Evolutionary conservation across 257 asterid genomes (phyloP).

Genomic region (Nicotiana sylvestris): DNA sequence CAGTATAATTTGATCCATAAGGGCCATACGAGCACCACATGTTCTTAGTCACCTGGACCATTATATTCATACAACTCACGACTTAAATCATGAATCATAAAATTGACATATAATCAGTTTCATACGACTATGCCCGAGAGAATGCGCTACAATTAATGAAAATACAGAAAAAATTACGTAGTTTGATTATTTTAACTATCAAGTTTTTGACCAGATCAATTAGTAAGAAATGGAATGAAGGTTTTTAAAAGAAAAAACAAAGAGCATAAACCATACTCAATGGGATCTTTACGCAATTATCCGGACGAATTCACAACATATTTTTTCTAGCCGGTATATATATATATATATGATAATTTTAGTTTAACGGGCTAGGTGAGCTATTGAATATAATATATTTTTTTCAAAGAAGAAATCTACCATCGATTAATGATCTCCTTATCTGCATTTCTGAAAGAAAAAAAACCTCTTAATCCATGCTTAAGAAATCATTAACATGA

Average conservation of each 20-base stretch:
- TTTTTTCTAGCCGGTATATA: too few relatives aligned
- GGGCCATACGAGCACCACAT: conserved; percentile 14
- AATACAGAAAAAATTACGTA: not conserved
- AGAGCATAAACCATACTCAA: too few relatives aligned
- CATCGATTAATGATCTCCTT: not conserved
- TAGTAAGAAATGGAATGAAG: not conserved
- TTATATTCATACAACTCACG: not conserved
- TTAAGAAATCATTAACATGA: too few relatives aligned
- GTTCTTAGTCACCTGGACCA: not conserved
- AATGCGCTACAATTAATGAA: too few relatives aligned
- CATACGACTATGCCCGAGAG: not conserved
- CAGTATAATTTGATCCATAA: not conserved
- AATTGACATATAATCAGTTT: too few relatives aligned
- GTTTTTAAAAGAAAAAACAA: not conserved
- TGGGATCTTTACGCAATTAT: too few relatives aligned
- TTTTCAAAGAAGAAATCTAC: not conserved
- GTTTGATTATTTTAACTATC: not conserved
- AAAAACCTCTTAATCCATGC: too few relatives aligned
- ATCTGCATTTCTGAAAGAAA: too few relatives aligned
- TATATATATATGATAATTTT: too few relatives aligned
- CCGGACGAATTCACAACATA: too few relatives aligned
- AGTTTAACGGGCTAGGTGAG: too few relatives aligned
- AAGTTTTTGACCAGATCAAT: not conserved
- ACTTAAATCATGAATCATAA: not conserved
- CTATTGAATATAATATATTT: too few relatives aligned